Conservation (phyloP, 2,329 filamentous ascomycete genomes). For the Fusarium coicis region DNA sequence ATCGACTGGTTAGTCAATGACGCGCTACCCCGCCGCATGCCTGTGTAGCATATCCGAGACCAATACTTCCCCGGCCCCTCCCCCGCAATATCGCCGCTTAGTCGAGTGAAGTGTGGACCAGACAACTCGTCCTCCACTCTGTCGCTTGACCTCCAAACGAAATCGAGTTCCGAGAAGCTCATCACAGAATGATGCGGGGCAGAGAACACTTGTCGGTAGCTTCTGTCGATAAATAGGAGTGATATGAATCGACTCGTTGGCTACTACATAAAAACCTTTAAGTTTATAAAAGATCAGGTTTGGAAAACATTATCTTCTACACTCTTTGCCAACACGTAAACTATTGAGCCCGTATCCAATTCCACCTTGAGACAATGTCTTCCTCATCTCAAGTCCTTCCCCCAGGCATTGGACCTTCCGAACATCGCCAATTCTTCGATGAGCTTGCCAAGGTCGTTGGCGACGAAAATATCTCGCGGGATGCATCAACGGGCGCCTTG, state of each 20-base stretch:
- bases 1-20: background rate
- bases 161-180: background rate
- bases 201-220: background rate
- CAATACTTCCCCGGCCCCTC: background rate
- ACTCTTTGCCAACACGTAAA: background rate
- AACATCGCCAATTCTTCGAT: background rate
- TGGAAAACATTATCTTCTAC: background rate
- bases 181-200: background rate
- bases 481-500: background rate
- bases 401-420: background rate
- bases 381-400: background rate
- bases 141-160: rapidly evolving
- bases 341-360: too few relatives aligned
- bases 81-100: background rate
- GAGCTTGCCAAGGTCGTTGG: background rate
- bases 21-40: background rate
- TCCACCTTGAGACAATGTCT: background rate
- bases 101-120: background rate
- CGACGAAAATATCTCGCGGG: background rate
- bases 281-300: background rate
- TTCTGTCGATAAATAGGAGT: background rate
- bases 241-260: background rate
- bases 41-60: background rate
- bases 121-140: background rate
- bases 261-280: background rate